Conservation (phyloP, 176 grass and related monocot species). For the Saccharum spontaneum region DNA sequence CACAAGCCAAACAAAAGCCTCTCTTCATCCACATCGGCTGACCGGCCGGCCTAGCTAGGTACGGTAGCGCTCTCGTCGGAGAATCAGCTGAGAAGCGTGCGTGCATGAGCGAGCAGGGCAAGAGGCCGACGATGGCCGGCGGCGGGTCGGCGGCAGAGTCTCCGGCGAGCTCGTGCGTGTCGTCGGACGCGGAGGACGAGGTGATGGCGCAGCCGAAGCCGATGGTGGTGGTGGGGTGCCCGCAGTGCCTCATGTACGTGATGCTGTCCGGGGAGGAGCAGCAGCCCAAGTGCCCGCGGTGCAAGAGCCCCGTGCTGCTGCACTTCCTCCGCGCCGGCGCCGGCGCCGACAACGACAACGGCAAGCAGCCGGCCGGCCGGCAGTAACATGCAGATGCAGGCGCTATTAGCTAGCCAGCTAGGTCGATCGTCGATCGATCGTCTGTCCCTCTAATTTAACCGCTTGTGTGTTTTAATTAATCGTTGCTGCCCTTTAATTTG, state of each 20-base stretch:
- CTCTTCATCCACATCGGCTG: background rate
- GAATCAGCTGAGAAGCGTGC: background rate
- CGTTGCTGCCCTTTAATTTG: background rate
- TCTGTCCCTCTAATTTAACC: background rate
- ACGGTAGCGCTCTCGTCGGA: no score
- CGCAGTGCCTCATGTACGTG: slow-evolving; percentile 80
- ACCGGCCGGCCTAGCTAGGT: background rate
- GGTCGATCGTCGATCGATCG: background rate
- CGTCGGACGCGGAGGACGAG: slow-evolving; percentile 65
- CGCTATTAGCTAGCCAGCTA: background rate
- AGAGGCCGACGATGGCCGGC: slow-evolving; percentile 22
- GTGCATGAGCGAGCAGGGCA: slow-evolving; percentile 10
- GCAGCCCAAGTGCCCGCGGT: slow-evolving; percentile 64
- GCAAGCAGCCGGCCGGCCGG: background rate
- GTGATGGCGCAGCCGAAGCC: slow-evolving; percentile 24
- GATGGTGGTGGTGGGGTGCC: slow-evolving; percentile 72
- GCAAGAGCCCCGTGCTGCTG: slow-evolving; percentile 68
- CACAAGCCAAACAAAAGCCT: slow-evolving; percentile 15
- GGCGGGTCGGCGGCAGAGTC: slow-evolving; percentile 29
- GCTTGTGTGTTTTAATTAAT: background rate
- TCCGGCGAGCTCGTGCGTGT: slow-evolving; percentile 78
- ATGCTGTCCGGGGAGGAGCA: slow-evolving; percentile 61
- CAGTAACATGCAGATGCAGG: background rate
- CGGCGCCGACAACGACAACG: background rate
- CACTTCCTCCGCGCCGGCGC: slow-evolving; percentile 36